Percentiles rank a stretch among this genome's conserved stretches.
phyloP scores from a whole-genome alignment of 2,329 filamentous ascomycete genomes.

The Arthroderma sp. region DNA sequence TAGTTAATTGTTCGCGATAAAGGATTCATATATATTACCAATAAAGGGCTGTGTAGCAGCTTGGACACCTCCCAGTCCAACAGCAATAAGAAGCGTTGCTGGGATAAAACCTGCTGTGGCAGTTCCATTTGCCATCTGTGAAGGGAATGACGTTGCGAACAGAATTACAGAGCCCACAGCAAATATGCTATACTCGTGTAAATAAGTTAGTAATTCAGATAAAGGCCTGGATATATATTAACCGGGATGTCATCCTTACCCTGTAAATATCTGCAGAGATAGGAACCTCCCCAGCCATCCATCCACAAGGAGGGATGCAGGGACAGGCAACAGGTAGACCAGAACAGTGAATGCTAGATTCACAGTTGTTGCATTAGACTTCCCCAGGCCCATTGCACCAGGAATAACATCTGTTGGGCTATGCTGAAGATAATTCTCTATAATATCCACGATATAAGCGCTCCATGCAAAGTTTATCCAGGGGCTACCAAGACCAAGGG shows the following conservation, averaged over 20 bases:
- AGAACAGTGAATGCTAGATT: conserved; percentile 32
- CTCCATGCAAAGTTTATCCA: not conserved
- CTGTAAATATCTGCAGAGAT: not conserved
- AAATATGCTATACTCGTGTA: conserved; percentile 1
- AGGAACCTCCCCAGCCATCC: not conserved
- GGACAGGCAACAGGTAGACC: not conserved
- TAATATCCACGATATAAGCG: not conserved
- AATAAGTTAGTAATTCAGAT: not conserved
- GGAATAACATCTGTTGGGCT: conserved; percentile 24
- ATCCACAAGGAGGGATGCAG: not conserved
- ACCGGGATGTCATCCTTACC: not conserved
- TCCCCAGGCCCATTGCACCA: conserved; percentile 44
- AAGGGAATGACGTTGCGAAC: conserved; percentile 20
- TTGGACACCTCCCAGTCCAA: conserved; percentile 30
- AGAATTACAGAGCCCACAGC: conserved; percentile 13
- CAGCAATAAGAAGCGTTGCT: conserved; percentile 27
- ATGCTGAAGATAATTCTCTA: conserved; percentile 12
- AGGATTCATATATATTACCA: conserved; percentile 15
- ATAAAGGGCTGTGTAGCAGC: conserved; percentile 25
- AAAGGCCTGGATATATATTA: not conserved
- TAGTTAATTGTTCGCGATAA: not conserved
- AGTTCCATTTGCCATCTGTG: conserved; percentile 11
- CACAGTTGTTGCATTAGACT: conserved; percentile 44
- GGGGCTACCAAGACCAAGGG: not conserved
- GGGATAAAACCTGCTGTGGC: conserved; percentile 19